Conservation (phyloP, 2,329 filamentous ascomycete species). For the Penicillium thymicola region DNA sequence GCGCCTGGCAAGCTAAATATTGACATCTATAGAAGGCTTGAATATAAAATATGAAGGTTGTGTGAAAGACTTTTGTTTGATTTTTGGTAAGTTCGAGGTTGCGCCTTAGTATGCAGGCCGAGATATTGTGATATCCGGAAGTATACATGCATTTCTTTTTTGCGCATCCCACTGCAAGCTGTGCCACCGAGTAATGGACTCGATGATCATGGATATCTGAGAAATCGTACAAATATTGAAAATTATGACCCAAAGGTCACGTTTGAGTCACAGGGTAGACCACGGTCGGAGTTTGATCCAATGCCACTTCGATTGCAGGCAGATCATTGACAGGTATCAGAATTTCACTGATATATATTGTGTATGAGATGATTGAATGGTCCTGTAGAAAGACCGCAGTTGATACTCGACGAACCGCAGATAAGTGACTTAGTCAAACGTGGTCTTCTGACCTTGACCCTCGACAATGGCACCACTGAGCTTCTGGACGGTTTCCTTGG, state of each 20-base stretch:
- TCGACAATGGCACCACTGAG: conserved; percentile 78
- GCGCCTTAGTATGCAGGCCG: neutral
- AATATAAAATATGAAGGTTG: neutral
- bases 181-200: conserved; percentile 3
- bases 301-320: neutral
- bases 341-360: neutral
- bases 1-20: neutral
- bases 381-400: neutral
- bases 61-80: neutral
- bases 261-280: neutral
- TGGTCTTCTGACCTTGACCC: conserved; percentile 74
- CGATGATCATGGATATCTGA: neutral
- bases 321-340: neutral
- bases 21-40: neutral
- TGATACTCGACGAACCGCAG: neutral
- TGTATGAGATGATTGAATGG: neutral
- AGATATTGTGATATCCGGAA: conserved; percentile 5
- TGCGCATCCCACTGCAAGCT: neutral
- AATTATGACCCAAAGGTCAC: neutral
- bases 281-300: neutral
- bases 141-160: conserved; percentile 7
- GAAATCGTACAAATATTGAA: neutral
- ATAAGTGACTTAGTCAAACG: conserved; percentile 60
- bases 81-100: neutral
- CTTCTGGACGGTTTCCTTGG: conserved; percentile 55